Conservation (phyloP, 2,329 filamentous ascomycete genomes). For the Chrysoporthe cubensis region DNA sequence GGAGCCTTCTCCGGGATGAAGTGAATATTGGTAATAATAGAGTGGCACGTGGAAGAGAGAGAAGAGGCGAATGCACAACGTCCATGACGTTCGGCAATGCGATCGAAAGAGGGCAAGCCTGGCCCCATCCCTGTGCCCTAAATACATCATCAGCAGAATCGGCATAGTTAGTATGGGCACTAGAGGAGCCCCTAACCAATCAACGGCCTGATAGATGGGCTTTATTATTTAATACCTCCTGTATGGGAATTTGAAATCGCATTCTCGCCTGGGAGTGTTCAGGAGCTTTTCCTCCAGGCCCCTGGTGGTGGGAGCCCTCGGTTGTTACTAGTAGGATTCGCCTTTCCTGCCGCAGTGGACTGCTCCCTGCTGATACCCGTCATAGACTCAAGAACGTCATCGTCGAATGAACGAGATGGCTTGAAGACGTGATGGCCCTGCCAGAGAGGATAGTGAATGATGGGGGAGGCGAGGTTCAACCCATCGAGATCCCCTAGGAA, state of each 20-base stretch:
- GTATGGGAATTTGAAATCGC: slow-evolving; percentile 14
- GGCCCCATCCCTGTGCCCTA: not conserved
- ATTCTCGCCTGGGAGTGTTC: not conserved
- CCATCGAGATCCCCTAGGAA: not conserved
- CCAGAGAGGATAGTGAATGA: not conserved
- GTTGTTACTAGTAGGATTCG: not conserved
- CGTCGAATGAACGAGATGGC: not conserved
- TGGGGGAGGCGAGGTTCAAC: not conserved
- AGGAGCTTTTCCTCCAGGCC: slow-evolving; percentile 1
- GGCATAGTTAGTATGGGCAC: not conserved
- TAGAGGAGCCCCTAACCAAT: slow-evolving; percentile 13
- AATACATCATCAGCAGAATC: not conserved
- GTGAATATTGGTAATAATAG: not conserved
- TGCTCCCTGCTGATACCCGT: not conserved
- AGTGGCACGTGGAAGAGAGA: not conserved
- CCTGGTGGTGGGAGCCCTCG: not conserved
- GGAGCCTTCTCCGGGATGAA: not conserved
- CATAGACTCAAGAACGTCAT: slow-evolving; percentile 23
- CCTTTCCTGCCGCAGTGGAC: not conserved
- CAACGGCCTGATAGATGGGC: not conserved
- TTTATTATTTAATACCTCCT: not conserved
- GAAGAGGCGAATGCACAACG: not conserved
- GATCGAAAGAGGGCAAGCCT: not conserved
- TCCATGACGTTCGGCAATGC: not conserved
- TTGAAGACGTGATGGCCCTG: not conserved